Evolutionary conservation across 176 grass and related monocot genomes (phyloP).

Genomic region (Oryza meyeriana): DNA sequence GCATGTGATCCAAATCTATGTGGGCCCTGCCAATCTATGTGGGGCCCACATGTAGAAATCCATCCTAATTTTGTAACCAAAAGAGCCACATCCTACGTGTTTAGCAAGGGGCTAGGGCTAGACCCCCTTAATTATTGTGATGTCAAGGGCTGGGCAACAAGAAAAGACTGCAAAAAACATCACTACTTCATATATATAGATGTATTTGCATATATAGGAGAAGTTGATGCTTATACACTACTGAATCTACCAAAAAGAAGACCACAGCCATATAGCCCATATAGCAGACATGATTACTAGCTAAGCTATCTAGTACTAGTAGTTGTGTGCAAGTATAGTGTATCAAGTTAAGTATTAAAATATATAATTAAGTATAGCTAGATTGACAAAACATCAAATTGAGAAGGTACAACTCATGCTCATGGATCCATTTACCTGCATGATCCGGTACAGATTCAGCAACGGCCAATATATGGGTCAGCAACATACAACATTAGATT

Average conservation of each 20-base stretch:
- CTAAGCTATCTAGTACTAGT: not conserved
- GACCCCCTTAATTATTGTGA: not conserved
- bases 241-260: constrained; percentile 15
- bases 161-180: not conserved
- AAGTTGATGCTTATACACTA: constrained; percentile 32
- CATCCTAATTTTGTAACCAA: constrained; percentile 9
- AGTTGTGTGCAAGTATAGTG: constrained; percentile 19
- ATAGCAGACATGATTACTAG: not conserved
- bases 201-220: not conserved
- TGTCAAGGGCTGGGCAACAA: not conserved
- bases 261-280: constrained; percentile 1
- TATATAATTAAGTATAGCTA: not conserved
- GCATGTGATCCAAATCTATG: constrained; percentile 32
- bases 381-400: not conserved
- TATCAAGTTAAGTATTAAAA: not conserved
- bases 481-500: not conserved
- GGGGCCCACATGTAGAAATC: constrained; percentile 1
- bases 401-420: not conserved
- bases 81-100: not conserved
- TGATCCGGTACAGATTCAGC: not conserved
- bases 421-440: not conserved
- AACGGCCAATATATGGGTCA: not conserved
- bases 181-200: not conserved
- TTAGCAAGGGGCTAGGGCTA: not conserved
- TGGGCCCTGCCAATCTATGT: constrained; percentile 24